phyloP scores from a whole-genome alignment of 2,329 filamentous ascomycete genomes.

The Dactylellina sp. region DNA sequence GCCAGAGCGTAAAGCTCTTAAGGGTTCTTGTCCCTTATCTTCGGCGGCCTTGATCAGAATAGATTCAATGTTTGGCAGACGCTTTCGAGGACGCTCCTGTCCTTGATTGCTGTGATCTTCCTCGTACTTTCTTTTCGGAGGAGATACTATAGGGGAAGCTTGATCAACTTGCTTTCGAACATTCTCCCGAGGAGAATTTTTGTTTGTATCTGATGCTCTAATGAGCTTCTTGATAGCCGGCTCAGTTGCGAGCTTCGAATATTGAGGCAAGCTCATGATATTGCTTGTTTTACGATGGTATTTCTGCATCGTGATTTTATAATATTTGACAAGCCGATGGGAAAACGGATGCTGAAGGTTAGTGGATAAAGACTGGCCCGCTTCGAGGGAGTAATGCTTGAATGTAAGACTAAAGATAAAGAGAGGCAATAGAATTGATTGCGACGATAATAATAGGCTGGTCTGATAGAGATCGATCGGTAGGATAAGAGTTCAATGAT shows the following conservation, averaged over 20 bases:
- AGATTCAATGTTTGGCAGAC: not conserved
- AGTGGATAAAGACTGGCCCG: too few relatives aligned
- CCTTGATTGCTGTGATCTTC: not conserved
- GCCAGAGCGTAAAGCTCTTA: slow-evolving; percentile 2
- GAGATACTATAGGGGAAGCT: not conserved
- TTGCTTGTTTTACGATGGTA: slow-evolving; percentile 13
- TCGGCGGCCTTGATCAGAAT: slow-evolving; percentile 6
- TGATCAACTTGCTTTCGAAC: not conserved
- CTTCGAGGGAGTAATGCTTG: too few relatives aligned
- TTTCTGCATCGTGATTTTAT: not conserved
- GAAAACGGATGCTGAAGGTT: too few relatives aligned
- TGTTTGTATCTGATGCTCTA: not conserved
- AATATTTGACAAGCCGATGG: not conserved
- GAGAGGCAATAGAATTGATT: too few relatives aligned
- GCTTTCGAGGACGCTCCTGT: not conserved
- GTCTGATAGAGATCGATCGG: too few relatives aligned
- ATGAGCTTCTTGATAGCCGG: not conserved
- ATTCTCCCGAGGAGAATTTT: not conserved
- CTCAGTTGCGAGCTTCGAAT: not conserved
- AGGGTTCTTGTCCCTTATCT: slow-evolving; percentile 16
- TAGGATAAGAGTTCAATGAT: too few relatives aligned
- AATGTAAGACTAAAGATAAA: too few relatives aligned
- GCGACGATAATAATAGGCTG: too few relatives aligned
- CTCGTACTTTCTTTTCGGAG: not conserved
- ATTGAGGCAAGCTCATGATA: slow-evolving; percentile 12